phyloP scores from a whole-genome alignment of 768 basidiomycete genomes.

The Mycena chlorophos region DNA sequence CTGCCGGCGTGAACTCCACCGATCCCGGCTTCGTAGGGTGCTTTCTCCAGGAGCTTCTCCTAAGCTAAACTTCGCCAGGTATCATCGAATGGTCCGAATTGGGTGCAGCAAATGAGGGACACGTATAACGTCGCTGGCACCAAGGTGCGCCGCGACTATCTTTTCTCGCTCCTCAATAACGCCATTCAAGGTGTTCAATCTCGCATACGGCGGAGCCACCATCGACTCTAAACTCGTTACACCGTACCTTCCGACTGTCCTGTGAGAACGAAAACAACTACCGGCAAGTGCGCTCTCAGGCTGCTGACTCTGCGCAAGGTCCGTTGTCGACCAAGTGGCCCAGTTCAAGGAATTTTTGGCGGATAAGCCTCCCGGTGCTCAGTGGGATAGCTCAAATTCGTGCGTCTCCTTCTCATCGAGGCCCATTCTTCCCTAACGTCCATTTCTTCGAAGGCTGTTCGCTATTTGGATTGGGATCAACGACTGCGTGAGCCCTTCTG shows the following conservation, averaged over 20 bases:
- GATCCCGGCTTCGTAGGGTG: conserved; percentile 51
- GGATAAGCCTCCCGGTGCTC: conserved; percentile 43
- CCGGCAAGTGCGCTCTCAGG: background rate
- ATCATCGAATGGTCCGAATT: conserved; percentile 63
- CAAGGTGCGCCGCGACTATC: conserved; percentile 35
- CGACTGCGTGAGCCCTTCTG: conserved; percentile 47
- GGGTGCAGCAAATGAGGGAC: conserved; percentile 49
- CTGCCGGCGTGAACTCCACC: conserved; percentile 52
- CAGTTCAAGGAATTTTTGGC: conserved; percentile 49
- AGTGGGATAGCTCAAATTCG: conserved; percentile 54
- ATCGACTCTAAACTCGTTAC: conserved; percentile 55
- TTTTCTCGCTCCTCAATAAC: background rate
- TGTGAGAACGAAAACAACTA: conserved; percentile 29
- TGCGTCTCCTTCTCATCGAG: background rate
- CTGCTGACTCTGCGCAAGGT: conserved; percentile 28
- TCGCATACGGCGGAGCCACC: conserved; percentile 61
- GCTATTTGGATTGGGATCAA: conserved; percentile 70
- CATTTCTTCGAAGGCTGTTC: conserved; percentile 37
- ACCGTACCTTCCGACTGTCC: conserved; percentile 47
- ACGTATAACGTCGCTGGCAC: conserved; percentile 58
- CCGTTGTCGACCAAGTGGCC: conserved; percentile 57
- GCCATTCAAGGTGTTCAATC: conserved; percentile 40
- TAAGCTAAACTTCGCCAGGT: conserved; percentile 35
- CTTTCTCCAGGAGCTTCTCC: background rate
- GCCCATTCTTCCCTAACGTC: background rate